A percentile compares a stretch with the other conserved stretches of the same genome.
These are phyloP conservation scores for Somion occarium DNA, from an alignment of 1,284 basidiomycete genomes.

Conservation along the genomic window DNA sequence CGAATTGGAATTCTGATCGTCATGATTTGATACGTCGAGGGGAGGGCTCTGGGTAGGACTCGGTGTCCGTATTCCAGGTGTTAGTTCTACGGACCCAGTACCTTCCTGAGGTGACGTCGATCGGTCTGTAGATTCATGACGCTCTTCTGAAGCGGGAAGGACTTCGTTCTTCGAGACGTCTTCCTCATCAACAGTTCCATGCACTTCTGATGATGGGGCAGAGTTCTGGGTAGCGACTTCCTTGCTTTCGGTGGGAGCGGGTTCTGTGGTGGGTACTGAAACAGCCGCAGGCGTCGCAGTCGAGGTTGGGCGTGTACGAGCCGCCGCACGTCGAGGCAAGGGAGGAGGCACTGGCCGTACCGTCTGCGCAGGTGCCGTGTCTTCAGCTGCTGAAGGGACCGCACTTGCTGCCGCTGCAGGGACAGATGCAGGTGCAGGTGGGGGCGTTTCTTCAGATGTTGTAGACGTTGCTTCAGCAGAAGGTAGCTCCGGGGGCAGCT, in stretches of 20 bases:
- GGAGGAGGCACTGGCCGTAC: conserved; percentile 40
- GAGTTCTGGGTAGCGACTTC: not conserved
- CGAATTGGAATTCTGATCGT: not conserved
- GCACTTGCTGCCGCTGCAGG: conserved; percentile 1
- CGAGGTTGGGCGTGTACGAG: conserved; percentile 21
- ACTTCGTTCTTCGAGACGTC: not conserved
- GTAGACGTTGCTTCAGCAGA: not conserved
- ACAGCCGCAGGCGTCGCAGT: conserved; percentile 12
- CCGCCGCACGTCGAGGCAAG: conserved; percentile 50
- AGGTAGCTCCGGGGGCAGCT: not conserved
- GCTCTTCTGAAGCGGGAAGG: not conserved
- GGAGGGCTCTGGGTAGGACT: not conserved
- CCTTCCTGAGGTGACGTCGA: not conserved
- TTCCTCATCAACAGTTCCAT: not conserved
- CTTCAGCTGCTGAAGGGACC: not conserved
- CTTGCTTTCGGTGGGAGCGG: conserved; percentile 1
- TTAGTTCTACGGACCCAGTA: not conserved
- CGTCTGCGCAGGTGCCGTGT: not conserved
- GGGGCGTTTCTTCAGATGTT: too few species aligned
- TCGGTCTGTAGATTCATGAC: not conserved
- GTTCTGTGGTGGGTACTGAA: conserved; percentile 6
- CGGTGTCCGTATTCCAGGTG: not conserved
- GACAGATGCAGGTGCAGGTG: too few species aligned
- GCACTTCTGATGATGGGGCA: not conserved
- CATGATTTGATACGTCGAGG: not conserved